Percentiles rank a stretch among this genome's conserved stretches.
Conservation (phyloP, 176 grass and related monocot genomes). For the Saccharum officinarum region DNA sequence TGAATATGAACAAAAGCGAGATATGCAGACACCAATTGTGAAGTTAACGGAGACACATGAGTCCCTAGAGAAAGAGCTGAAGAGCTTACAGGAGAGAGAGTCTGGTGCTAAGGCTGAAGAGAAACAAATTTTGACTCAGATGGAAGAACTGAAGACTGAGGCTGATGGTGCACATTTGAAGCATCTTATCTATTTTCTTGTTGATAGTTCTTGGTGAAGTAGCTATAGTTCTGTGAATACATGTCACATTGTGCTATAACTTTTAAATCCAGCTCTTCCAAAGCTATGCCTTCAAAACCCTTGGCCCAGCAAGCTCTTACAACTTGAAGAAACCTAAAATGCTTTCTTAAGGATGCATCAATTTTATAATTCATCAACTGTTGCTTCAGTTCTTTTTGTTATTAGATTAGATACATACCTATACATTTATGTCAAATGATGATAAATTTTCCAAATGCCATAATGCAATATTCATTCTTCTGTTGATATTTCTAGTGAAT, state of each 20-base stretch:
- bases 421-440: background rate
- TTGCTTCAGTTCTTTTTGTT: background rate
- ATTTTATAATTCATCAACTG: background rate
- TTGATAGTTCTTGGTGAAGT: conserved; percentile 12
- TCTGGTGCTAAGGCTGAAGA: conserved; percentile 63
- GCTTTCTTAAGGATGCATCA: background rate
- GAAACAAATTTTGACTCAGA: conserved; percentile 67
- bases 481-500: conserved; percentile 21
- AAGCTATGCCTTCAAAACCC: background rate
- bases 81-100: conserved; percentile 70
- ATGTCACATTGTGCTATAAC: conserved; percentile 3
- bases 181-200: conserved; percentile 15
- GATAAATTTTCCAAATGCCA: background rate
- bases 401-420: background rate
- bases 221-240: background rate
- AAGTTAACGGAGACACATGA: conserved; percentile 65
- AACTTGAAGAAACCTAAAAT: conserved; percentile 5
- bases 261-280: background rate
- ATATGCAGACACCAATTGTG: conserved; percentile 72
- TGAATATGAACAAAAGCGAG: conserved; percentile 96
- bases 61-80: conserved; percentile 81
- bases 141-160: conserved; percentile 76
- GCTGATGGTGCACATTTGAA: conserved; percentile 74
- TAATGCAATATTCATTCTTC: conserved; percentile 1
- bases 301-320: background rate